Conservation (phyloP, 225 moss, liverwort and hornwort species). For the Marchantia paleacea region DNA sequence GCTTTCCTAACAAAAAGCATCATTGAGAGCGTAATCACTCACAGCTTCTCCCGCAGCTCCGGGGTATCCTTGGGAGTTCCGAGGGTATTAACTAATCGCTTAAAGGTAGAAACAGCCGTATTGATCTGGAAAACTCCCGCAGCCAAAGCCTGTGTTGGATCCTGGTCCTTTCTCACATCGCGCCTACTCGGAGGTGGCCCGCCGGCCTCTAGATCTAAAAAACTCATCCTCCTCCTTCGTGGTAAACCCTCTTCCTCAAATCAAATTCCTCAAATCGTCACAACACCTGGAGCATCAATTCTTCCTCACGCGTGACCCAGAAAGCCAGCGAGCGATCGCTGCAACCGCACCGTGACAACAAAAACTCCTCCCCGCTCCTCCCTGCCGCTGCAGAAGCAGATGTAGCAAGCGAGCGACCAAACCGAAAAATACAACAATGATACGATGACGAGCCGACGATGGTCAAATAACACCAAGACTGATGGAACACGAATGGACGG, state of each 20-base stretch:
- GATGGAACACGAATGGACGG: too few species aligned
- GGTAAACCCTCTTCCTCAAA: conserved; percentile 1
- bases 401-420: neutral
- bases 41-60: conserved; percentile 91
- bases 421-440: neutral
- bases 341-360: neutral
- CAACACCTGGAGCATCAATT: conserved; percentile 25
- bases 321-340: neutral
- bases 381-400: neutral
- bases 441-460: neutral
- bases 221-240: conserved; percentile 58
- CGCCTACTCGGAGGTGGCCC: conserved; percentile 57
- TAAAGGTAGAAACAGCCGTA: conserved; percentile 85
- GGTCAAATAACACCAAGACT: neutral
- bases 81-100: conserved; percentile 73
- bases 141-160: conserved; percentile 84
- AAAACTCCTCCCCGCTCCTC: neutral
- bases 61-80: conserved; percentile 94
- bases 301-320: neutral
- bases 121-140: conserved; percentile 96
- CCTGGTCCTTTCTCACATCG: conserved; percentile 54
- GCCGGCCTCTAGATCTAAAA: conserved; percentile 85
- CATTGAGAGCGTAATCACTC: conserved; percentile 24
- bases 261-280: conserved; percentile 1
- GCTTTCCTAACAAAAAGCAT: neutral